Conservation (phyloP, 345 rosid species). For the Linum lewisii region DNA sequence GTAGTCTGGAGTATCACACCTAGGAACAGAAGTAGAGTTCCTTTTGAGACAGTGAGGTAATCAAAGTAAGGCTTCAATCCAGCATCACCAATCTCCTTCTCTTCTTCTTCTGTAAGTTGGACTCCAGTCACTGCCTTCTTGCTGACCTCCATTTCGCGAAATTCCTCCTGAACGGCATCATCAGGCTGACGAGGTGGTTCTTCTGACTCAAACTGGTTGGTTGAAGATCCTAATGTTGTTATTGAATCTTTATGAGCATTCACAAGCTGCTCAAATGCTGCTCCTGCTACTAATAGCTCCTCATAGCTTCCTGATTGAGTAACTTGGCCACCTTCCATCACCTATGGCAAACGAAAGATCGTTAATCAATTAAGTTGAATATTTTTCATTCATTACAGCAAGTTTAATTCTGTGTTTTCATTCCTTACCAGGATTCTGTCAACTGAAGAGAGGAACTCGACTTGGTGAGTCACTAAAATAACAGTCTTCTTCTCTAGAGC, state of each 20-base stretch:
- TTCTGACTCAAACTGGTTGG: slow-evolving; percentile 8
- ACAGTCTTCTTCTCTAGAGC: slow-evolving; percentile 50
- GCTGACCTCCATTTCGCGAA: slow-evolving; percentile 20
- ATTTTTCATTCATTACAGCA: background rate
- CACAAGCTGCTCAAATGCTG: slow-evolving; percentile 60
- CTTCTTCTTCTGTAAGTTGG: slow-evolving; percentile 66
- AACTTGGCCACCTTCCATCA: slow-evolving; percentile 53
- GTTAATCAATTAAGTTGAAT: background rate
- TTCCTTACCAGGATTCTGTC: slow-evolving; percentile 48
- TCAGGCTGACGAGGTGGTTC: slow-evolving; percentile 11
- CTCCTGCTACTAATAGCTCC: slow-evolving; percentile 44
- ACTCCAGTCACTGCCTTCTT: slow-evolving; percentile 21
- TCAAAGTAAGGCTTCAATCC: slow-evolving; percentile 59
- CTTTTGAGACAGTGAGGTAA: slow-evolving; percentile 44
- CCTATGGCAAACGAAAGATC: slow-evolving; percentile 21
- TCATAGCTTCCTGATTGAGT: slow-evolving; percentile 50
- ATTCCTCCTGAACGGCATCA: slow-evolving; percentile 13
- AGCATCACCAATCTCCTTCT: slow-evolving; percentile 46
- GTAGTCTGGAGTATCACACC: slow-evolving; percentile 24
- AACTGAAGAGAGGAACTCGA: slow-evolving; percentile 64
- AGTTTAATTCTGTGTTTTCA: background rate
- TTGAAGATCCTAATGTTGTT: slow-evolving; percentile 29
- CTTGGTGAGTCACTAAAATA: slow-evolving; percentile 75
- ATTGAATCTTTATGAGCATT: slow-evolving; percentile 60
- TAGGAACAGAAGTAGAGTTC: slow-evolving; percentile 25